Percentiles rank a stretch among this genome's conserved stretches.
Conservation (phyloP, 305 asterid genomes). For the Fraxinus velutina region DNA sequence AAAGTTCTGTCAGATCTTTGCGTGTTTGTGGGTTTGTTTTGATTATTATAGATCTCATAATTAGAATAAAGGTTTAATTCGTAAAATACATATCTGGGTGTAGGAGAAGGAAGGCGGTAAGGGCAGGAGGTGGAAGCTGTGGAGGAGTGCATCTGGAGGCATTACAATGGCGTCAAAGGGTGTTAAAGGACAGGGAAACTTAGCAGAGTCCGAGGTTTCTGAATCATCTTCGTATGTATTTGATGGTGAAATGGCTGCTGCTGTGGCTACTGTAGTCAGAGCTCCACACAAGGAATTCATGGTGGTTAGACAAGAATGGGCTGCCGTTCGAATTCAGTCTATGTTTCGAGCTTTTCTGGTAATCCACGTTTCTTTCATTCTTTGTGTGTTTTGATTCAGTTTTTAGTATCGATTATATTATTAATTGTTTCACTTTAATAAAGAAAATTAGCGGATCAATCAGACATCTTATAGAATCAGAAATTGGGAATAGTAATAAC, state of each 20-base stretch:
- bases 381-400: not conserved
- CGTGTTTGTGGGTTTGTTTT: not conserved
- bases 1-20: not conserved
- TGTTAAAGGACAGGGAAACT: conserved; percentile 34
- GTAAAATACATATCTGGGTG: not conserved
- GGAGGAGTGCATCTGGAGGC: conserved; percentile 77
- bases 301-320: conserved; percentile 67
- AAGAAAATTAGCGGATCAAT: not conserved
- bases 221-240: conserved; percentile 41
- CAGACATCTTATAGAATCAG: not conserved
- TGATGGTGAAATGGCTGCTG: conserved; percentile 62
- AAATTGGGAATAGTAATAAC: not conserved
- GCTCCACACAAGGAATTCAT: conserved; percentile 73
- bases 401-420: not conserved
- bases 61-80: not conserved
- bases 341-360: conserved; percentile 75
- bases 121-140: conserved; percentile 72
- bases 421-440: not conserved
- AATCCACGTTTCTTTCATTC: not conserved
- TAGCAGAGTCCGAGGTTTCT: conserved; percentile 46
- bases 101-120: conserved; percentile 61
- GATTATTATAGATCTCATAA: not conserved
- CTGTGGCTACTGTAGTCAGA: conserved; percentile 62
- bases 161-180: conserved; percentile 35
- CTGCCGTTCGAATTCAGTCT: conserved; percentile 73